These are phyloP conservation scores for Barbatosphaeria neglecta DNA, from an alignment of 495 filamentous ascomycete species.

Conservation along the genomic window DNA sequence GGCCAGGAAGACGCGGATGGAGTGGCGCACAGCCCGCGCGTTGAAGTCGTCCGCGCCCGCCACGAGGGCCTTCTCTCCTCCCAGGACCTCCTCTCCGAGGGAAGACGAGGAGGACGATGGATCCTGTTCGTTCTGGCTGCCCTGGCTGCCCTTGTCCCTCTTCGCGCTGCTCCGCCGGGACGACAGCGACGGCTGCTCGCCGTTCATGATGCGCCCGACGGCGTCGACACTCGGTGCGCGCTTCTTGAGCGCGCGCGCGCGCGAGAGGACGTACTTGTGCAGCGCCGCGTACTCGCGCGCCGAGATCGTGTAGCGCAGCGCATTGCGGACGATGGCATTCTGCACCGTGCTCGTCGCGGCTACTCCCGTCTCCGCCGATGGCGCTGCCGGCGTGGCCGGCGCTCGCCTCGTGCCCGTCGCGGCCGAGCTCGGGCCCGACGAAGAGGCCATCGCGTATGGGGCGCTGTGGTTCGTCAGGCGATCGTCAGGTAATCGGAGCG, in stretches of 20 bases:
- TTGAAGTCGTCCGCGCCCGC: slow-evolving; percentile 54
- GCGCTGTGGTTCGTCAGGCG: no score
- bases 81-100: slow-evolving; percentile 11
- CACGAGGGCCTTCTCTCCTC: not conserved
- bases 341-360: no score
- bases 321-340: slow-evolving; percentile 61
- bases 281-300: slow-evolving; percentile 74
- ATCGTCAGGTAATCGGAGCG: no score
- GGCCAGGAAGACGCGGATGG: slow-evolving; percentile 62
- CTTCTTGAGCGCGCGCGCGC: slow-evolving; percentile 46
- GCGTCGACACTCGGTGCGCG: slow-evolving; percentile 44
- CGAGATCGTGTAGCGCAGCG: slow-evolving; percentile 71
- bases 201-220: slow-evolving; percentile 37
- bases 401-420: not conserved
- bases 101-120: no score
- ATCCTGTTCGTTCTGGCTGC: no score
- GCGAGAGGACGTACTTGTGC: slow-evolving; percentile 64
- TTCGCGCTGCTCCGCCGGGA: not conserved
- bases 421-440: no score
- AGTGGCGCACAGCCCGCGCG: slow-evolving; percentile 63
- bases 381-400: slow-evolving; percentile 18
- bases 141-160: slow-evolving; percentile 9
- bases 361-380: slow-evolving; percentile 7
- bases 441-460: no score
- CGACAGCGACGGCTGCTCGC: slow-evolving; percentile 1